Percentiles rank a stretch among this genome's conserved stretches.
These are phyloP conservation scores for Sarocladium strictum DNA, from an alignment of 2,329 filamentous ascomycete genomes.

Conservation along the genomic window DNA sequence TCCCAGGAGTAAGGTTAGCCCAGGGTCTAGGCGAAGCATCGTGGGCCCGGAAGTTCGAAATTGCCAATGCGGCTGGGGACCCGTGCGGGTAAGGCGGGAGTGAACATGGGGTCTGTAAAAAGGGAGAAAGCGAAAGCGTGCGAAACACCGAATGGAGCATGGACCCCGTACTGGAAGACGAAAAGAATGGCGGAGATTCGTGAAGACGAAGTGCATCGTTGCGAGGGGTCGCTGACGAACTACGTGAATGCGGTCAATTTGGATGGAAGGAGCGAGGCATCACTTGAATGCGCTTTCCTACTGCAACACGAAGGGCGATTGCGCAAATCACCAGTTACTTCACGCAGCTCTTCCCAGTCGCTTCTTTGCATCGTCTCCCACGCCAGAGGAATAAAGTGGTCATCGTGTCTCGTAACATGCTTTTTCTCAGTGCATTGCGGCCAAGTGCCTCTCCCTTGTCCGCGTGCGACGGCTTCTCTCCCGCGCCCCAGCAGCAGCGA, in stretches of 20 bases:
- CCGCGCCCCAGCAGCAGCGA: conserved; percentile 1
- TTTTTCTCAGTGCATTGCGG: background rate
- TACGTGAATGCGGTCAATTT: background rate
- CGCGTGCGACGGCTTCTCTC: conserved; percentile 6
- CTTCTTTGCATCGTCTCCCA: background rate
- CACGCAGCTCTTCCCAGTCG: background rate
- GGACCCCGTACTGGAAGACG: too few relatives aligned
- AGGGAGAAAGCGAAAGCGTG: background rate
- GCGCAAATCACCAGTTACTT: too few relatives aligned
- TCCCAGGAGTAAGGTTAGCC: background rate
- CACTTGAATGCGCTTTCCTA: background rate
- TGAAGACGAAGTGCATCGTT: too few relatives aligned
- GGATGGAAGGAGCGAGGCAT: background rate
- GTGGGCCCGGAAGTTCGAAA: background rate
- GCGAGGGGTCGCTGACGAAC: too few relatives aligned
- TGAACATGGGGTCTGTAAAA: background rate
- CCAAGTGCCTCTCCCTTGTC: conserved; percentile 6
- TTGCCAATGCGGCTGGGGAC: conserved; percentile 5
- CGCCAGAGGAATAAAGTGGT: background rate
- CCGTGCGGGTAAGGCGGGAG: background rate
- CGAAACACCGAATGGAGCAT: background rate
- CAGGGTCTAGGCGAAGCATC: background rate
- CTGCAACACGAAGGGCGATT: too few relatives aligned
- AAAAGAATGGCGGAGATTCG: too few relatives aligned
- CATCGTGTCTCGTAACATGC: conserved; percentile 4